Base-by-base conservation (phyloP, 305 asterid species). In the Plantago rigida region DNA sequence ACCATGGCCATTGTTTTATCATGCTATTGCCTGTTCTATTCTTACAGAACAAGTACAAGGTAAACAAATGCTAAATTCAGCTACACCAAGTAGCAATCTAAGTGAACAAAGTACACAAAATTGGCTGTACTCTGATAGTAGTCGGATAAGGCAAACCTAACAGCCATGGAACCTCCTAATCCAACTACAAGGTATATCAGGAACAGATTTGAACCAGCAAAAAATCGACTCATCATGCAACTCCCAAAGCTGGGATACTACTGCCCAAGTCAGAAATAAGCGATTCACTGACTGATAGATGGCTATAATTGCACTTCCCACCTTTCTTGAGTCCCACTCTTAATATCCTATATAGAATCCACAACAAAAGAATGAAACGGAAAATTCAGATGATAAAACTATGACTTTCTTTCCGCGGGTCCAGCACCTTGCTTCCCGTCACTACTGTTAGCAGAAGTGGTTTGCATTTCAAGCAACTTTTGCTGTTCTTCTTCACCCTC, bases 401-500 rank as follows among this genome's bases (percentile, higher is more conserved):
- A 80, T 50, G 81, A 76, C 59, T 82, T 79, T 44, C 78, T 73
- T 65, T 69, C 87, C 72, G 28, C 77, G 5, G 67, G 68, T 64
- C 47, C 58, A 22, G 79, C 36, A 61, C 7, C 69, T 62, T 51
- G 66, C 57, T 76, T 79, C 60, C 60, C 87, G 15, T 53, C 73
- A 56, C 60, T 80, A 58, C 59, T 63, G 13, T 60, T 75, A 45
- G 72, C 84, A 12, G 54, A 60, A 71, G 63, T 36, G 47, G 69
- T 62, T 50, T 79, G 90, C 91, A 90, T 69, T 76, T 84, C 87
- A 59, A 89, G 93, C 61, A 90, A 78, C 78, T 81, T 83, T 72
- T 79, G 77, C 63, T 81, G 75, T 73, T 87, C 95, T 56, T 83
- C 97, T 14, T 83, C 87, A 59, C 68, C 68, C 75, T 73, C 78